Evolutionary conservation across 139 green algal species (phyloP).

Genomic region (Yamagishiella unicocca): DNA sequence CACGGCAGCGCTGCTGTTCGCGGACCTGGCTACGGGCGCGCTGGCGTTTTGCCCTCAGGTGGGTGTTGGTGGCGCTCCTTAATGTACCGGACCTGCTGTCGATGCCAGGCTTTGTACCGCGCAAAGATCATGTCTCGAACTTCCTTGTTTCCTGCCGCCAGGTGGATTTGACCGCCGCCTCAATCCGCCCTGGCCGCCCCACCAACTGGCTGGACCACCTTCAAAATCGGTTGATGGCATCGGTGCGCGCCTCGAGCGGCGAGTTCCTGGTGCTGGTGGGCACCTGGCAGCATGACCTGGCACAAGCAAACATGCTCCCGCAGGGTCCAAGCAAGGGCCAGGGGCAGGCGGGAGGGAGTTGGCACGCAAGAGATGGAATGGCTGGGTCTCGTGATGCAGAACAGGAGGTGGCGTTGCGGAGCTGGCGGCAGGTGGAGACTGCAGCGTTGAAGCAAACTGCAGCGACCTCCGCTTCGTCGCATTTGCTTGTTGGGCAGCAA

Average conservation of each 20-base stretch:
- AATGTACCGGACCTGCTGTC: no score
- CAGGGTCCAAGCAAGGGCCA: neutral
- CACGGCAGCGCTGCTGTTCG: constrained; percentile 86
- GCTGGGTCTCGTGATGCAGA: neutral
- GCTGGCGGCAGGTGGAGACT: no score
- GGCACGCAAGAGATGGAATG: neutral
- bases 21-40: constrained; percentile 79
- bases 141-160: no score
- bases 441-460: no score
- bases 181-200: constrained; percentile 70
- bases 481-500: no score
- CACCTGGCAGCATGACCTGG: constrained; percentile 87
- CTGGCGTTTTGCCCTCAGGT: constrained; percentile 93
- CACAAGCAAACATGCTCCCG: constrained; percentile 74
- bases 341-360: neutral
- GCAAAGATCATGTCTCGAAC: no score
- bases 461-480: no score
- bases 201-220: constrained; percentile 60
- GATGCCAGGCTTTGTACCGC: no score
- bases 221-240: constrained; percentile 54
- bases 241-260: constrained; percentile 33
- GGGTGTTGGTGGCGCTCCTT: no score
- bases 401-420: neutral
- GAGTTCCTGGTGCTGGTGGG: constrained; percentile 60
- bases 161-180: constrained; percentile 76